Evolutionary conservation across 257 asterid genomes (phyloP).

Genomic region (Capsicum rhomboideum): DNA sequence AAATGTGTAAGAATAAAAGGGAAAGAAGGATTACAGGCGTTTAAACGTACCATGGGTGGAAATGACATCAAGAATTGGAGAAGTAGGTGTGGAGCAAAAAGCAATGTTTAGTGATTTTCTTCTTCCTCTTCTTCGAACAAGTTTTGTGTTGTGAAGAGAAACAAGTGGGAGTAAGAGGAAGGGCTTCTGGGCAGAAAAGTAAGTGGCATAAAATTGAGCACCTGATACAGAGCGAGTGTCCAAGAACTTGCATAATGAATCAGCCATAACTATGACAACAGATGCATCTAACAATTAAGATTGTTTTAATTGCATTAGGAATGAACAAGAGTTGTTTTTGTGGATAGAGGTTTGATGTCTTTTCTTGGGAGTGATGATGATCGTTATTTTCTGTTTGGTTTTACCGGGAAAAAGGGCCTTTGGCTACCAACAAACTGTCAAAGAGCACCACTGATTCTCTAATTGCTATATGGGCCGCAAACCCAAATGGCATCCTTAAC

Average conservation of each 20-base stretch:
- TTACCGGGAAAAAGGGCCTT: background rate
- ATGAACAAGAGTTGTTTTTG: background rate
- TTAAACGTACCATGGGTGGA: conserved; percentile 48
- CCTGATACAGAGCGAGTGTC: conserved; percentile 1
- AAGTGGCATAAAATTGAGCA: conserved; percentile 5
- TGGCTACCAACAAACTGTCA: background rate
- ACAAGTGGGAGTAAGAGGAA: conserved; percentile 5
- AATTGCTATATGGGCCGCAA: background rate
- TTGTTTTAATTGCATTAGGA: background rate
- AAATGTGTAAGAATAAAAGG: background rate
- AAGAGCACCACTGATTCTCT: background rate
- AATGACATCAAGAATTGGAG: conserved; percentile 35
- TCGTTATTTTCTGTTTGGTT: conserved; percentile 4
- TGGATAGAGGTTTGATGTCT: background rate
- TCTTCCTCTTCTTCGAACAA: conserved; percentile 7
- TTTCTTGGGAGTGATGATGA: background rate
- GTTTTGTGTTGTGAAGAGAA: conserved; percentile 16
- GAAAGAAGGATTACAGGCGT: background rate
- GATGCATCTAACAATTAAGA: background rate
- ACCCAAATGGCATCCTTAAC: background rate
- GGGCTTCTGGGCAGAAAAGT: conserved; percentile 27
- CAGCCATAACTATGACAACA: conserved; percentile 13
- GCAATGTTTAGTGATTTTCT: conserved; percentile 26
- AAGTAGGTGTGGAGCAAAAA: conserved; percentile 23
- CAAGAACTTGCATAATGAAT: background rate